Percentiles rank a stretch among this genome's conserved stretches.
phyloP scores from a whole-genome alignment of 1,284 basidiomycete genomes.

The Puccinia sorghi region DNA sequence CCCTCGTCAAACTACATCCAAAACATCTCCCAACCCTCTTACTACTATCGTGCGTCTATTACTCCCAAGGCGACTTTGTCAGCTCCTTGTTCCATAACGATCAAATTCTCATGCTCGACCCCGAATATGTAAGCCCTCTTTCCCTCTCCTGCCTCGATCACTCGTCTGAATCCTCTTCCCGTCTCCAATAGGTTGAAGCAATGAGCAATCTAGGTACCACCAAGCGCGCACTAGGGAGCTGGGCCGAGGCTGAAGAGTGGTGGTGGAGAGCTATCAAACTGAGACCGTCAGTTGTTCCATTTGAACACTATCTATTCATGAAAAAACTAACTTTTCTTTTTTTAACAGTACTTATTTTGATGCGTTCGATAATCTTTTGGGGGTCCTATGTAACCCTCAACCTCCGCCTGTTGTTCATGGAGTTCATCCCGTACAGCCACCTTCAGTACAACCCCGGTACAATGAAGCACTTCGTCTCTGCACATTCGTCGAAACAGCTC shows the following conservation, averaged over 20 bases:
- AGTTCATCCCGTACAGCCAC: constrained; percentile 58
- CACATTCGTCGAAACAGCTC: constrained; percentile 47
- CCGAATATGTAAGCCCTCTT: constrained; percentile 58
- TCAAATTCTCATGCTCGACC: constrained; percentile 54
- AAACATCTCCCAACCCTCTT: constrained; percentile 59
- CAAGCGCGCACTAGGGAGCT: constrained; percentile 60
- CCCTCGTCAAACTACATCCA: constrained; percentile 57
- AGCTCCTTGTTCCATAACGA: constrained; percentile 49
- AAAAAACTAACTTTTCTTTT: background rate
- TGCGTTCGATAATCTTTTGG: constrained; percentile 61
- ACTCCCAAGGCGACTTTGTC: constrained; percentile 56
- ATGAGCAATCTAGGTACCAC: constrained; percentile 65
- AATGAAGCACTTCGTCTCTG: constrained; percentile 53
- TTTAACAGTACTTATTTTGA: constrained; percentile 56
- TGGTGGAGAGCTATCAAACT: constrained; percentile 62
- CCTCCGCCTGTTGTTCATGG: constrained; percentile 24
- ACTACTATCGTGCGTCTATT: constrained; percentile 59
- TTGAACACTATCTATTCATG: background rate
- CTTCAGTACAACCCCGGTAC: constrained; percentile 59
- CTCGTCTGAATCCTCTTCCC: background rate
- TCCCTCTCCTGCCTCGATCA: background rate
- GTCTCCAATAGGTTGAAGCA: constrained; percentile 59
- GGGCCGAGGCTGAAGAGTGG: constrained; percentile 61
- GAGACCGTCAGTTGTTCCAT: constrained; percentile 55
- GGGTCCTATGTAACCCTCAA: constrained; percentile 59